These are phyloP conservation scores for Diversispora eburnea DNA, from an alignment of 192 early-diverging fungal genomes.

Conservation along the genomic window DNA sequence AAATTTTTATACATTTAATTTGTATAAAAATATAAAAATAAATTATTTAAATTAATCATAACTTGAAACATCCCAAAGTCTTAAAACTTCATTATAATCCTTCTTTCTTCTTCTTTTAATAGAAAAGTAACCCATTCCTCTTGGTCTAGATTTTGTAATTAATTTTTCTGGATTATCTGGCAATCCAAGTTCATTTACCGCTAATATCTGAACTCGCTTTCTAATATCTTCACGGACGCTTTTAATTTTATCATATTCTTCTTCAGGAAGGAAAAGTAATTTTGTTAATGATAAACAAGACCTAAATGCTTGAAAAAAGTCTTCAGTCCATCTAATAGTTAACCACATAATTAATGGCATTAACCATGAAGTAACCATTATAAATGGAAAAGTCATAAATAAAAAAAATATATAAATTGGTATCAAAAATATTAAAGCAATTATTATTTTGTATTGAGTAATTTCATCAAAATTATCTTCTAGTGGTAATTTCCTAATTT, in stretches of 20 bases:
- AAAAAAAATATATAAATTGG: conserved; percentile 37
- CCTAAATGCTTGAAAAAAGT: conserved; percentile 36
- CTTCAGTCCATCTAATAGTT: conserved; percentile 43
- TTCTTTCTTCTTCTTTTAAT: conserved; percentile 44
- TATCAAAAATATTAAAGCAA: conserved; percentile 35
- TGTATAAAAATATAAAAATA: no score
- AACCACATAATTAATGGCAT: conserved; percentile 42
- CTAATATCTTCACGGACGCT: conserved; percentile 30
- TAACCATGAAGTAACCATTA: conserved; percentile 32
- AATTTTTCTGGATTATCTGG: conserved; percentile 42
- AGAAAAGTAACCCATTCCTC: conserved; percentile 37
- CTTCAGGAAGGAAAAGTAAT: conserved; percentile 33
- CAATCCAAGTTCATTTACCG: conserved; percentile 33
- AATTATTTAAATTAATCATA: conserved; percentile 28
- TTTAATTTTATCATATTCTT: conserved; percentile 32
- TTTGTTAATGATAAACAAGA: conserved; percentile 34
- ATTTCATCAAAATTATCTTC: conserved; percentile 44
- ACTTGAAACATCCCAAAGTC: conserved; percentile 37
- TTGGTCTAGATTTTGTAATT: conserved; percentile 34
- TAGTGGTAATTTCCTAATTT: conserved; percentile 36
- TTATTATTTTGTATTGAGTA: conserved; percentile 44
- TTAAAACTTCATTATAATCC: conserved; percentile 44
- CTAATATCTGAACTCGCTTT: conserved; percentile 32
- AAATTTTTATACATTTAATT: no score
- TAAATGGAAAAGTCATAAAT: conserved; percentile 35